phyloP scores from a whole-genome alignment of 2,329 filamentous ascomycete genomes.

The Aspergillus calidoustus region DNA sequence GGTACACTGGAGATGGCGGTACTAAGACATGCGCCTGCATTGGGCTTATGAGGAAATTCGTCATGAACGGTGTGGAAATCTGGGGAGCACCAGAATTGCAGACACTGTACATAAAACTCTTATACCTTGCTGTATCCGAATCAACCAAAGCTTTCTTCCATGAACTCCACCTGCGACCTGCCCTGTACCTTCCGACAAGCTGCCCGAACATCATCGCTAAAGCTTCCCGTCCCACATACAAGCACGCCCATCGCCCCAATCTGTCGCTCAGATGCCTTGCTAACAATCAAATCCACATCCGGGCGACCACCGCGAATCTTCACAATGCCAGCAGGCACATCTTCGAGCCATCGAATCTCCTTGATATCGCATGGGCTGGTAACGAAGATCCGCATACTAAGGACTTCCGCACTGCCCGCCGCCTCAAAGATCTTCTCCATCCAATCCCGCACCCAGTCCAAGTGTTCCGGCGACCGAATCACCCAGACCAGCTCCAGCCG shows the following conservation, averaged over 20 bases:
- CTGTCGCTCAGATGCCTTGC: slow-evolving; percentile 79
- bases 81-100: too few species aligned
- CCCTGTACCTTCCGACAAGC: slow-evolving; percentile 68
- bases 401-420: slow-evolving; percentile 54
- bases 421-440: slow-evolving; percentile 76
- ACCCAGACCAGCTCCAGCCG: slow-evolving; percentile 87
- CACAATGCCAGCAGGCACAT: slow-evolving; percentile 60
- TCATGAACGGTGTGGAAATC: too few species aligned
- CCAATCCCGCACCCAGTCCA: slow-evolving; percentile 93
- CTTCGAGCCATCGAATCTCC: slow-evolving; percentile 75
- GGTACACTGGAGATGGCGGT: too few species aligned
- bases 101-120: too few species aligned
- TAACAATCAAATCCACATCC: slow-evolving; percentile 75
- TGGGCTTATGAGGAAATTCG: too few species aligned
- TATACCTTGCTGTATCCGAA: slow-evolving; percentile 3
- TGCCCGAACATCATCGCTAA: slow-evolving; percentile 75
- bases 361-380: slow-evolving; percentile 81
- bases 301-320: slow-evolving; percentile 91
- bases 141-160: slow-evolving; percentile 73
- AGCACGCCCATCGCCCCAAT: slow-evolving; percentile 87
- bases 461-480: slow-evolving; percentile 82
- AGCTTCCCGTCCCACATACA: slow-evolving; percentile 74
- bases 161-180: slow-evolving; percentile 69
- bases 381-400: slow-evolving; percentile 87
- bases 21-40: too few species aligned